Base-by-base conservation (phyloP, 2,329 filamentous ascomycete genomes). In the Cladosporium sphaerospermum region DNA sequence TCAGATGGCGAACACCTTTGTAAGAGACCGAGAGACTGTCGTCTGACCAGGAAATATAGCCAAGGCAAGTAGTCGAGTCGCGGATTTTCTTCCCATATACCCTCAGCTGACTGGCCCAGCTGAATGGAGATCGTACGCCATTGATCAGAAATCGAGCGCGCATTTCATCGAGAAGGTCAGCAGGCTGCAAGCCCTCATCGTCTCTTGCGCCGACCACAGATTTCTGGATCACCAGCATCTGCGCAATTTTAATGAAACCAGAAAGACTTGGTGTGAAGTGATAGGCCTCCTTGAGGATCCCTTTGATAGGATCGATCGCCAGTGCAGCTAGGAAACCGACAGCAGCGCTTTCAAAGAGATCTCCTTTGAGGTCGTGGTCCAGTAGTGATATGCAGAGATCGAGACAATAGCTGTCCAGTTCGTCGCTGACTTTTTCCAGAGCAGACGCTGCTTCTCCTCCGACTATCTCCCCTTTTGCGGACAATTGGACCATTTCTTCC, bases 171-270 rank as follows among this genome's bases (percentile, higher is more conserved):
- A 58, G 45, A 6, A 56, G 11, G 47, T 59, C 56, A 9, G 52
- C 51, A 19, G 54, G 46, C 31, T 51, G 42, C n/a, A n/a, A 23
- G 32, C 13, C 40, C 40, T 18, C 40, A 1, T 23, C 40, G 9
- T 5, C 40, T 3, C 14, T 10, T 10, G 40, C 40, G n/a, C 4
- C n/a, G n/a, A 36, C n/a, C 2, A 62, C 45, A 5, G 55, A 51
- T 23, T 54, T 45, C 52, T 60, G 44, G 2, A 58, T 37, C 3
- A 61, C 54, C 23, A 62, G 58, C 53, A 61, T 59, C 44, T 62
- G 39, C 4, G 55, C 53, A 1, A 61, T 58, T 48, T 61, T 62
- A 18, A 60, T 57, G 18, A 58, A 60, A 31, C 54, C 59, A 13
- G 56, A 61, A 3, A 61, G 59, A 11, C 41, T 19, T 9, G 55